Percentiles rank a stretch among this genome's conserved stretches.
These are phyloP conservation scores for Aphanomyces invadans DNA, from an alignment of 352 stramenopile species.

Conservation along the genomic window DNA sequence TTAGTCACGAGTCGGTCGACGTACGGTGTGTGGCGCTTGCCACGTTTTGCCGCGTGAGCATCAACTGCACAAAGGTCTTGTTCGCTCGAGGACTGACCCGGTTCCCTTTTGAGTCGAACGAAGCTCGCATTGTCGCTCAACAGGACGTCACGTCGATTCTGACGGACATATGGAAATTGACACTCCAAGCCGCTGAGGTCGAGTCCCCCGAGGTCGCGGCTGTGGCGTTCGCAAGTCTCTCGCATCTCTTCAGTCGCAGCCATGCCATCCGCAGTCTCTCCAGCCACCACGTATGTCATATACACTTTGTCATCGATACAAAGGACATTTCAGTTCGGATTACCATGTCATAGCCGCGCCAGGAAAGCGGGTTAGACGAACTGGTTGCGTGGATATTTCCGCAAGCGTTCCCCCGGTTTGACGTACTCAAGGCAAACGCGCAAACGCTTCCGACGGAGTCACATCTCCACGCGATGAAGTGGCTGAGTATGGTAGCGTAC, in stretches of 20 bases:
- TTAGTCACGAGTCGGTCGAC: constrained; percentile 58
- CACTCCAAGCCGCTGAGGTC: constrained; percentile 50
- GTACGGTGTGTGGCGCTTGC: constrained; percentile 53
- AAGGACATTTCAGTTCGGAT: no score
- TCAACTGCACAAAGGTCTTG: constrained; percentile 44
- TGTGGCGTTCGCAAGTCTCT: constrained; percentile 54
- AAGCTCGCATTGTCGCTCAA: constrained; percentile 68
- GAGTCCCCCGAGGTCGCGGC: constrained; percentile 29
- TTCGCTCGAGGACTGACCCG: constrained; percentile 48
- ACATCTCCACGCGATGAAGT: constrained; percentile 51
- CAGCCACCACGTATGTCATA: background rate
- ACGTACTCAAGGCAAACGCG: constrained; percentile 35
- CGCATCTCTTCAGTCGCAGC: constrained; percentile 34
- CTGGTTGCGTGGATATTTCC: constrained; percentile 57
- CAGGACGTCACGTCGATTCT: constrained; percentile 73
- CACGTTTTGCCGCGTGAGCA: constrained; percentile 44
- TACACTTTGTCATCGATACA: no score
- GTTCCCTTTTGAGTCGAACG: constrained; percentile 79
- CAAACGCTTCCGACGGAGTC: constrained; percentile 46
- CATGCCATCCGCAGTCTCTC: constrained; percentile 30
- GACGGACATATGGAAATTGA: constrained; percentile 73
- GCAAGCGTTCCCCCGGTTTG: constrained; percentile 50
- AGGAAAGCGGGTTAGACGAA: constrained; percentile 44
- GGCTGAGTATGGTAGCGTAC: constrained; percentile 66
- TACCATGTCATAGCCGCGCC: background rate